These are phyloP conservation scores for Penicillium glabrum DNA, from an alignment of 2,329 filamentous ascomycete genomes.

Conservation along the genomic window DNA sequence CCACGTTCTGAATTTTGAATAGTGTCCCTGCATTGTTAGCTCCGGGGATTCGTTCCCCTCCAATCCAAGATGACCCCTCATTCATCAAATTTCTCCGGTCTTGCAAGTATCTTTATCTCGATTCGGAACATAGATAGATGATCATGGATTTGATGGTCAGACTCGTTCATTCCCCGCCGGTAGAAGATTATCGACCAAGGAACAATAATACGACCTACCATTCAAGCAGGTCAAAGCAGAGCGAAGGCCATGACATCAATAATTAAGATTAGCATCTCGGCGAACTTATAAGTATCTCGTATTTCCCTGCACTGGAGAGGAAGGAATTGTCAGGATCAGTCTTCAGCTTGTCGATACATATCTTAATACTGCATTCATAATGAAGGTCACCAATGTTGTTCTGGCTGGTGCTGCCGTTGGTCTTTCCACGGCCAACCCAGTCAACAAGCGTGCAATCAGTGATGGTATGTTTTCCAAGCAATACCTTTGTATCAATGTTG, in stretches of 20 bases:
- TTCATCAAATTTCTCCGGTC: not conserved
- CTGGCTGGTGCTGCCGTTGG: constrained; percentile 8
- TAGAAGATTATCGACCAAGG: not conserved
- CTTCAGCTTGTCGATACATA: not conserved
- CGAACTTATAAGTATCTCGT: not conserved
- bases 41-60: not conserved
- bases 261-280: not conserved
- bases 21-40: not conserved
- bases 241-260: not conserved
- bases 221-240: not conserved
- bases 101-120: not conserved
- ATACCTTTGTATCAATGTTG: not conserved
- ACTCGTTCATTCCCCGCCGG: not conserved
- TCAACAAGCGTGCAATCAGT: constrained; percentile 10
- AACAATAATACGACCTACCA: not conserved
- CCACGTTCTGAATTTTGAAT: not conserved
- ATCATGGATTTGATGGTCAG: not conserved
- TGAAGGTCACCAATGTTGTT: constrained; percentile 13
- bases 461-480: constrained; percentile 4
- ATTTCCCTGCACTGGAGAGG: not conserved
- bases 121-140: not conserved
- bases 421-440: constrained; percentile 8
- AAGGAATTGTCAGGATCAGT: not conserved
- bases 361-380: not conserved
- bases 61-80: not conserved